Percentiles rank a stretch among this genome's conserved stretches.
These are phyloP conservation scores for Penicillium sp. DNA, from an alignment of 2,329 filamentous ascomycete species.

Conservation along the genomic window DNA sequence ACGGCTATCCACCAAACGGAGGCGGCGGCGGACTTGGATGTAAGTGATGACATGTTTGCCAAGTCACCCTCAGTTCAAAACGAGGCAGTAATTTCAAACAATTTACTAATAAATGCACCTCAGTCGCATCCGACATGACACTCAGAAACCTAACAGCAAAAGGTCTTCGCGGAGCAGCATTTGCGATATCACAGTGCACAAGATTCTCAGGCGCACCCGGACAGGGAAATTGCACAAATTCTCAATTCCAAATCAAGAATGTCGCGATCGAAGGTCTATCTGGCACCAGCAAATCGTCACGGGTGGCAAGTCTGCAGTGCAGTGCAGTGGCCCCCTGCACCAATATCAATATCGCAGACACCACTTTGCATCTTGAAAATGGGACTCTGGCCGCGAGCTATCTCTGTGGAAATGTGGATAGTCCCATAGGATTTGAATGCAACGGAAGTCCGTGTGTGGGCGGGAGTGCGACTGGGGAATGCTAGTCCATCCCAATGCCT, in stretches of 20 bases:
- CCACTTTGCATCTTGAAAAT: slow-evolving; percentile 22
- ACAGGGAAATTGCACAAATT: slow-evolving; percentile 41
- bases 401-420: slow-evolving; percentile 30
- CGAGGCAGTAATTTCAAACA: neutral
- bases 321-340: slow-evolving; percentile 31
- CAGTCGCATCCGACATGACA: slow-evolving; percentile 38
- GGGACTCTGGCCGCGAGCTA: slow-evolving; percentile 22
- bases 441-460: slow-evolving; percentile 11
- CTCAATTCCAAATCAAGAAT: slow-evolving; percentile 43
- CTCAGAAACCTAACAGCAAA: slow-evolving; percentile 38
- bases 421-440: slow-evolving; percentile 4
- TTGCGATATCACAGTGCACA: slow-evolving; percentile 46
- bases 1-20: slow-evolving; percentile 59
- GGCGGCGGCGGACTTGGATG: slow-evolving; percentile 59
- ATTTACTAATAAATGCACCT: neutral
- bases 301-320: slow-evolving; percentile 35
- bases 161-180: slow-evolving; percentile 30
- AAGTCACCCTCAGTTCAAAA: neutral
- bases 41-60: slow-evolving; percentile 31
- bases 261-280: slow-evolving; percentile 24
- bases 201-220: slow-evolving; percentile 36
- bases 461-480: slow-evolving; percentile 19
- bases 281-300: slow-evolving; percentile 18
- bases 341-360: slow-evolving; percentile 22
- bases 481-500: neutral